phyloP scores from a whole-genome alignment of 1,284 basidiomycete species.

The Malassezia slooffiae region DNA sequence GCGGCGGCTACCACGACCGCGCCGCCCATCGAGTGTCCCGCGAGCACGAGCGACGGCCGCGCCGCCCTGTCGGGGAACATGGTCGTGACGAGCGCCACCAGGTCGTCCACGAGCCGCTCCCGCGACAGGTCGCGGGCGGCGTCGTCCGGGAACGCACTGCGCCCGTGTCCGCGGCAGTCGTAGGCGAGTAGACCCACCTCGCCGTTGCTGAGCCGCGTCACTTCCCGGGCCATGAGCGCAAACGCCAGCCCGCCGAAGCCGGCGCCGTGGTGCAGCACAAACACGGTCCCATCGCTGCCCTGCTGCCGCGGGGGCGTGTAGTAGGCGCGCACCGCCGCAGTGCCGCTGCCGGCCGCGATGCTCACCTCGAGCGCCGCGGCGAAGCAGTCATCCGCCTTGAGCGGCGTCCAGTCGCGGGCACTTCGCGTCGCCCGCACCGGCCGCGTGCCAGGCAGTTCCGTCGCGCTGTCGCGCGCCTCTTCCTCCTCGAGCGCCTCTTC shows the following conservation, averaged over 20 bases:
- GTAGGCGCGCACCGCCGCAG: conserved; percentile 48
- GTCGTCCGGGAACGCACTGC: conserved; percentile 4
- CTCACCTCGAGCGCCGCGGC: conserved; percentile 38
- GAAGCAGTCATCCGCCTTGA: conserved; percentile 35
- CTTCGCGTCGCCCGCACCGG: conserved; percentile 9
- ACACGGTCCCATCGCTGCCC: conserved; percentile 51
- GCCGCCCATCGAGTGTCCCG: conserved; percentile 49
- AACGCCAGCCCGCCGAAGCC: conserved; percentile 81
- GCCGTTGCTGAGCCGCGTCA: conserved; percentile 56
- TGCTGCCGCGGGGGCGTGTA: conserved; percentile 32
- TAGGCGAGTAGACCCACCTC: conserved; percentile 72
- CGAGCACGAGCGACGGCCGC: conserved; percentile 29
- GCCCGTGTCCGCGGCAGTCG: conserved; percentile 73
- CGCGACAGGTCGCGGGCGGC: conserved; percentile 30
- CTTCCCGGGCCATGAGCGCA: conserved; percentile 71
- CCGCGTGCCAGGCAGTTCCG: conserved; percentile 1
- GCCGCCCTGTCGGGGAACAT: conserved; percentile 20
- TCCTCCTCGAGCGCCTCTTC: conserved; percentile 2
- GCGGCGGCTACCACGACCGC: conserved; percentile 27
- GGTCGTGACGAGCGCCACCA: conserved; percentile 18
- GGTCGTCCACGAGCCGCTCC: conserved; percentile 23
- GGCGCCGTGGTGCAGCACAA: conserved; percentile 88
- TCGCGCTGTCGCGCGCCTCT: conserved; percentile 5
- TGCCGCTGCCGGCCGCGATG: conserved; percentile 12
- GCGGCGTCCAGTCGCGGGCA: conserved; percentile 17